phyloP scores from a whole-genome alignment of 1,284 basidiomycete species.

The Testicularia cyperi region DNA sequence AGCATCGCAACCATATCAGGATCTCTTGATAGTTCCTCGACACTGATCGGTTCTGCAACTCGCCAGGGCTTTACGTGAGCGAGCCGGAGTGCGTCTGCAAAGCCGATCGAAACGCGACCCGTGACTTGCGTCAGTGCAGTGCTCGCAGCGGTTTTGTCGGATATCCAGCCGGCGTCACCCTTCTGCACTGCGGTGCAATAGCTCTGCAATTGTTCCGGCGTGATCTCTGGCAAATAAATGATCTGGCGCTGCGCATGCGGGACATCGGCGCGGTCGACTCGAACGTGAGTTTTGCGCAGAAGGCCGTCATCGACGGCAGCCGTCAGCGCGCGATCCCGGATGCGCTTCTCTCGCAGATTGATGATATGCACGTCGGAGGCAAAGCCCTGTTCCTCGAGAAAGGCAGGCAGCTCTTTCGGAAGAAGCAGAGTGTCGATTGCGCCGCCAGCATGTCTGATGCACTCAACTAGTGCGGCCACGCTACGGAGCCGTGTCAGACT shows the following conservation, averaged over 20 bases:
- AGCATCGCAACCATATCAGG: slow-evolving; percentile 7
- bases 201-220: slow-evolving; percentile 12
- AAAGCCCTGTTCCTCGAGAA: slow-evolving; percentile 24
- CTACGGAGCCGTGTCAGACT: slow-evolving; percentile 29
- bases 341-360: slow-evolving; percentile 27
- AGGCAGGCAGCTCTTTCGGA: slow-evolving; percentile 15
- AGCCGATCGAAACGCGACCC: slow-evolving; percentile 9
- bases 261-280: slow-evolving; percentile 11
- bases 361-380: slow-evolving; percentile 21
- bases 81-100: slow-evolving; percentile 4
- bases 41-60: slow-evolving; percentile 1
- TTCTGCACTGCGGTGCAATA: slow-evolving; percentile 23
- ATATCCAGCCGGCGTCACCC: slow-evolving; percentile 16
- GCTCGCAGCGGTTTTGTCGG: slow-evolving; percentile 1
- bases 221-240: slow-evolving; percentile 22
- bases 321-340: slow-evolving; percentile 21
- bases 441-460: slow-evolving; percentile 25
- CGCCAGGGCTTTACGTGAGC: slow-evolving; percentile 17
- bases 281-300: slow-evolving; percentile 27
- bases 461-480: slow-evolving; percentile 22
- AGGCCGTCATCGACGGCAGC: slow-evolving; percentile 14
- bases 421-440: slow-evolving; percentile 29
- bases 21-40: slow-evolving; percentile 8
- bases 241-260: slow-evolving; percentile 14
- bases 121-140: slow-evolving; percentile 8